These are phyloP conservation scores for Talaromyces sp. DNA, from an alignment of 2,329 filamentous ascomycete species.

Conservation along the genomic window DNA sequence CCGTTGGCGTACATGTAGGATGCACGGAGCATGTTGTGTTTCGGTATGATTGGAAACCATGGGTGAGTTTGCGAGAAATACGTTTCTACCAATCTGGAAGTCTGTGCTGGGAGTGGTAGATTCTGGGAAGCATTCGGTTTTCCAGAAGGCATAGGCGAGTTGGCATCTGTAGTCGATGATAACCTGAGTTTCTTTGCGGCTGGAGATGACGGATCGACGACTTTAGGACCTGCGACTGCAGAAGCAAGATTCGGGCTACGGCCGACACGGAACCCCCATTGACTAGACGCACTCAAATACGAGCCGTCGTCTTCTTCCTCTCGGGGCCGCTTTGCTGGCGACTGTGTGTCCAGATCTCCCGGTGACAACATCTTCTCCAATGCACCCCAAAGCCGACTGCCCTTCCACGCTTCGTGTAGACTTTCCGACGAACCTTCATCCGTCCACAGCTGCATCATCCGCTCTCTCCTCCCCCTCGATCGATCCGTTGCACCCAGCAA, in stretches of 20 bases:
- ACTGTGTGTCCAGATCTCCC: conserved; percentile 27
- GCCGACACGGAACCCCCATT: conserved; percentile 36
- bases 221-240: conserved; percentile 32
- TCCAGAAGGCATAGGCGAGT: background rate
- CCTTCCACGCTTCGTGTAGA: conserved; percentile 47
- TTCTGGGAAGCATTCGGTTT: conserved; percentile 16
- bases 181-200: conserved; percentile 31
- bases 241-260: conserved; percentile 29
- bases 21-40: conserved; percentile 55
- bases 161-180: conserved; percentile 22
- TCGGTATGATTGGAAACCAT: conserved; percentile 61
- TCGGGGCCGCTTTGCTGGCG: conserved; percentile 36
- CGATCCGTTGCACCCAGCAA: conserved; percentile 39
- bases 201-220: conserved; percentile 30
- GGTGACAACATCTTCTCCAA: conserved; percentile 44
- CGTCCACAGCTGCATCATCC: conserved; percentile 41
- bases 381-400: conserved; percentile 39
- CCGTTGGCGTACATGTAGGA: conserved; percentile 56
- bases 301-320: conserved; percentile 30
- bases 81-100: conserved; percentile 55
- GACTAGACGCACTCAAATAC: conserved; percentile 21
- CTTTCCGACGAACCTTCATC: conserved; percentile 43
- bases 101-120: conserved; percentile 49
- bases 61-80: conserved; percentile 60
- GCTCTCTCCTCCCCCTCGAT: conserved; percentile 32